Evolutionary conservation across 306 rosid genomes (phyloP).

Genomic region (Sicyos baderoa): DNA sequence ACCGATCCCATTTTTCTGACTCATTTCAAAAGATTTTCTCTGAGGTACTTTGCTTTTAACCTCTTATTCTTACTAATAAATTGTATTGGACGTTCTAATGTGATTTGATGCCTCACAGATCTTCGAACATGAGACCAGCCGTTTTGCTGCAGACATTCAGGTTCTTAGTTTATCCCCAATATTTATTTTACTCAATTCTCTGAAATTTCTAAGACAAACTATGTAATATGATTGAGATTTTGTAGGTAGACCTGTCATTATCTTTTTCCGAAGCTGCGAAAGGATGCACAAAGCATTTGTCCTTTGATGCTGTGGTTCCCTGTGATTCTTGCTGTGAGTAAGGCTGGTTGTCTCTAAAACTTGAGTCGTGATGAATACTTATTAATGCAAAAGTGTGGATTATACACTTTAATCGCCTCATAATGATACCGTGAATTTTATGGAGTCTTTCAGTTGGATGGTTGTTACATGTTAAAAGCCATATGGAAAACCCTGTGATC

Average conservation of each 20-base stretch:
- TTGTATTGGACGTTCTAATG: not conserved
- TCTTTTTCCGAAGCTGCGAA: conserved; percentile 72
- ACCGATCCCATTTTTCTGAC: conserved; percentile 63
- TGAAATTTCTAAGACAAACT: not conserved
- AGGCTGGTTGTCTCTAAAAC: conserved; percentile 14
- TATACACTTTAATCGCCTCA: not conserved
- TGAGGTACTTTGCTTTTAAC: conserved; percentile 45
- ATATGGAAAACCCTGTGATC: not conserved
- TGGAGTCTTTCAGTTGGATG: not conserved
- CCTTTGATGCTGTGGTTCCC: conserved; percentile 66
- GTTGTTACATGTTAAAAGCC: not conserved
- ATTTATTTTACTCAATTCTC: conserved; percentile 7
- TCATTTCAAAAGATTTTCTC: conserved; percentile 84
- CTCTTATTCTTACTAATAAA: conserved; percentile 3
- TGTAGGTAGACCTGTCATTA: conserved; percentile 60
- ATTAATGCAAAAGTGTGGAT: conserved; percentile 3
- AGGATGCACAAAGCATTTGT: conserved; percentile 71
- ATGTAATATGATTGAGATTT: conserved; percentile 21
- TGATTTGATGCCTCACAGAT: conserved; percentile 46
- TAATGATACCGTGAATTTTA: not conserved
- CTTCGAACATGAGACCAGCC: conserved; percentile 61
- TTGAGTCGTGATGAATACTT: conserved; percentile 1
- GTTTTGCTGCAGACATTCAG: conserved; percentile 62
- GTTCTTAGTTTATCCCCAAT: conserved; percentile 25
- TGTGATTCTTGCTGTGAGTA: conserved; percentile 77